These are phyloP conservation scores for Saccharum spontaneum DNA, from an alignment of 176 grass and related monocot species.

Conservation along the genomic window DNA sequence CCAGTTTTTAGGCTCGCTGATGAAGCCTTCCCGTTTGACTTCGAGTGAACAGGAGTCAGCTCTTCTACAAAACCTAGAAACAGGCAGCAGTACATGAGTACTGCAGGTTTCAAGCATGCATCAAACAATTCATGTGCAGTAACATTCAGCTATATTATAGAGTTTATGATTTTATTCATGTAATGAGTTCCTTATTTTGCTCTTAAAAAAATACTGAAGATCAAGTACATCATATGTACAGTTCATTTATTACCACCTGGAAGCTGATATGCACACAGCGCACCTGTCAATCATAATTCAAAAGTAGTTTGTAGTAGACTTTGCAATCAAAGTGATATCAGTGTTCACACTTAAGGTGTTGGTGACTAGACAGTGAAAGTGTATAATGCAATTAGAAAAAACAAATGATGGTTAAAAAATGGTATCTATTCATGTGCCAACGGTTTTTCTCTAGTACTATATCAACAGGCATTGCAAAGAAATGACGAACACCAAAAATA, in stretches of 20 bases:
- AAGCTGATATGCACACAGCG: background rate
- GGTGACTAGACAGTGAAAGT: background rate
- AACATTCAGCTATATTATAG: slow-evolving; percentile 12
- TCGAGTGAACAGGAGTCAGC: slow-evolving; percentile 25
- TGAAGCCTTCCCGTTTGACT: slow-evolving; percentile 64
- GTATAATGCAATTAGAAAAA: slow-evolving; percentile 25
- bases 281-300: slow-evolving; percentile 9
- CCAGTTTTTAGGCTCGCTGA: slow-evolving; percentile 48
- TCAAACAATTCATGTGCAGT: background rate
- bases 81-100: slow-evolving; percentile 26
- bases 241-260: slow-evolving; percentile 1
- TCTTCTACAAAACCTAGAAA: slow-evolving; percentile 73
- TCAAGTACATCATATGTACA: background rate
- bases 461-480: background rate
- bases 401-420: background rate
- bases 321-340: background rate
- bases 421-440: background rate
- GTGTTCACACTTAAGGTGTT: background rate
- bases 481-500: background rate
- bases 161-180: slow-evolving; percentile 10
- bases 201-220: slow-evolving; percentile 26
- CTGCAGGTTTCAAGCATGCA: slow-evolving; percentile 11
- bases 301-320: background rate
- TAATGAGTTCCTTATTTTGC: slow-evolving; percentile 13
- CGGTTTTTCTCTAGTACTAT: slow-evolving; percentile 18